Conservation (phyloP, 164 flowering plant species). For the Buxus sempervirens region DNA sequence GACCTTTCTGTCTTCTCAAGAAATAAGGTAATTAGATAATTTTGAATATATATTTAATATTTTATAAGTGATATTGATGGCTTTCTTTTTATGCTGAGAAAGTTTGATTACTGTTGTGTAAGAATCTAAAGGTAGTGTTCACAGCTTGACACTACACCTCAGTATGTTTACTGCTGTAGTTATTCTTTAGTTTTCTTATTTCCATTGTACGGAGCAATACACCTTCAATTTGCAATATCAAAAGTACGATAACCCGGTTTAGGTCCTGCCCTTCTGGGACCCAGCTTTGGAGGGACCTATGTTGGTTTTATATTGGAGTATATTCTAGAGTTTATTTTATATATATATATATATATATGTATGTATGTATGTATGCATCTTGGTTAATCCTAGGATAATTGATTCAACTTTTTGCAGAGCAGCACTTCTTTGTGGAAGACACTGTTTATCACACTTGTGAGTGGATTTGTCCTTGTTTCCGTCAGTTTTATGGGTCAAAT, state of each 20-base stretch:
- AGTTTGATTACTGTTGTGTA: neutral
- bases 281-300: too few relatives aligned
- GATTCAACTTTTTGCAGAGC: slow-evolving; percentile 44
- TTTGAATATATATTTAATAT: neutral
- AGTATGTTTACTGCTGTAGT: neutral
- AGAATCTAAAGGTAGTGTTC: neutral
- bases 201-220: too few relatives aligned
- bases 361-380: too few relatives aligned
- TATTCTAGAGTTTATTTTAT: neutral
- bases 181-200: neutral
- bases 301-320: too few relatives aligned
- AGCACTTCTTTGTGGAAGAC: slow-evolving; percentile 39
- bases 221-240: too few relatives aligned
- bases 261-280: too few relatives aligned
- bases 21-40: slow-evolving; percentile 51
- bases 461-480: slow-evolving; percentile 51
- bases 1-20: slow-evolving; percentile 36
- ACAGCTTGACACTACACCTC: neutral
- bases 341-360: too few relatives aligned
- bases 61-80: neutral
- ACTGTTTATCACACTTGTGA: slow-evolving; percentile 40
- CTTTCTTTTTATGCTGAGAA: neutral
- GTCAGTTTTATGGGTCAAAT: slow-evolving; percentile 43
- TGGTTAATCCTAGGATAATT: slow-evolving; percentile 3
- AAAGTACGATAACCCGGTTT: too few relatives aligned